Evolutionary conservation across 208 protist species (phyloP), one percentile per base, ranked within the genome.

Genomic region (Wallacemonas sp.): DNA sequence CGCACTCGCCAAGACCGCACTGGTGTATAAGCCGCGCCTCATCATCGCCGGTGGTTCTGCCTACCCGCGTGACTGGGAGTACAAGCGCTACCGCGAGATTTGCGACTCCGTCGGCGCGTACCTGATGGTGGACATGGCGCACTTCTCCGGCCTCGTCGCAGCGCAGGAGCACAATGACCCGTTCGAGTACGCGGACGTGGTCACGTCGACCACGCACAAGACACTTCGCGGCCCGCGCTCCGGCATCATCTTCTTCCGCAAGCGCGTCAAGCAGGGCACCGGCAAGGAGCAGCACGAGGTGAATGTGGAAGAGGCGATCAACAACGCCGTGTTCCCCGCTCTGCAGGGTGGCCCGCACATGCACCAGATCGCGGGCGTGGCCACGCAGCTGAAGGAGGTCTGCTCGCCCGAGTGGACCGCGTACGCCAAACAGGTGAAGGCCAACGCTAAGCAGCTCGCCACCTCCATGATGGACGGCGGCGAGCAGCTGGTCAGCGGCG

Each of bases 121-220:
- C 38, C 73, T 99, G 23, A 82, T 99, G 84, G 76, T 81, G 41
- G 98, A 99, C 82, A 99, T 99, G 94, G 95, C 98, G 32, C 98
- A 99, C 80, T 97, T 96, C 62, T 74, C 67, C 50, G 94, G 93
- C 33, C 71, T 97, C 8, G 86, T 98, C 29, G 89, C 93, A 4
- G 73, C 92, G 26, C 54, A 86, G 52, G 62, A 82, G 26, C 65
- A 77, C 44, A 66, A 77, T 25, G 52, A 65, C 61, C 97, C 98
- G 23, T 99, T 99, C 66, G 71, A 87, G 16, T 84, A 86, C 74
- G 97, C 85, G 62, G 97, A 99, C 81, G 75, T 99, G 36, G 98
- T 99, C 14, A 99, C 98, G 4, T 97, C 97, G 5, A 99, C 98
- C 26, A 99, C 98, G 8, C 98, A 99, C 89, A 99, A 99, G 84